phyloP scores from a whole-genome alignment of 1,284 basidiomycete genomes.

The Ustilago esculenta region DNA sequence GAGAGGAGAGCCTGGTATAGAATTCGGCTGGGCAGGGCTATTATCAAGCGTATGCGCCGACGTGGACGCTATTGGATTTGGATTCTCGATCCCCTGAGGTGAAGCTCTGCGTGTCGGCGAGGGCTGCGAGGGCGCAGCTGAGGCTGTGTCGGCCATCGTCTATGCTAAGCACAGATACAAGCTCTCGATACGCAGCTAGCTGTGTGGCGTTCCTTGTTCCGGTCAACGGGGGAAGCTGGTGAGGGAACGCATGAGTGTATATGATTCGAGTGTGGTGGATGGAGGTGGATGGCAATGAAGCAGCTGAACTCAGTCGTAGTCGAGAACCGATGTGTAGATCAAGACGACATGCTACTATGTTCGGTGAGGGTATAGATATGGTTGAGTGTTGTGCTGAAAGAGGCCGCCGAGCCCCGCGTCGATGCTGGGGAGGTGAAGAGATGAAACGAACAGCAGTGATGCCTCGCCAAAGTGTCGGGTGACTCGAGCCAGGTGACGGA shows the following conservation, averaged over 20 bases:
- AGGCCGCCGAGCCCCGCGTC: too few relatives aligned
- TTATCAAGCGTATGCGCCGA: conserved; percentile 50
- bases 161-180: neutral
- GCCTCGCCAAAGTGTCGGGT: too few relatives aligned
- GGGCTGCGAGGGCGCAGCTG: conserved; percentile 10
- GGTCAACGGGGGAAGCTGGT: conserved; percentile 8
- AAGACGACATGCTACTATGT: too few relatives aligned
- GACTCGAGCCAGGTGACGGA: too few relatives aligned
- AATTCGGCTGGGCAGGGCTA: neutral
- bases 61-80: conserved; percentile 46
- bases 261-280: conserved; percentile 6
- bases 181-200: conserved; percentile 1
- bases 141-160: conserved; percentile 20
- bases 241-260: conserved; percentile 13
- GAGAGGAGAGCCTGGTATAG: neutral
- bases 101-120: conserved; percentile 32
- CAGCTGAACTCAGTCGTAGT: too few relatives aligned
- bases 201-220: neutral
- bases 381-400: too few relatives aligned
- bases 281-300: neutral
- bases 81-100: conserved; percentile 42
- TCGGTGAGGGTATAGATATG: too few relatives aligned
- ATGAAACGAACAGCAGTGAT: too few relatives aligned
- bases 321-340: too few relatives aligned
- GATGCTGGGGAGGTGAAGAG: too few relatives aligned